Evolutionary conservation across 2,329 filamentous ascomycete genomes (phyloP).

Genomic region (Penicillium freii): DNA sequence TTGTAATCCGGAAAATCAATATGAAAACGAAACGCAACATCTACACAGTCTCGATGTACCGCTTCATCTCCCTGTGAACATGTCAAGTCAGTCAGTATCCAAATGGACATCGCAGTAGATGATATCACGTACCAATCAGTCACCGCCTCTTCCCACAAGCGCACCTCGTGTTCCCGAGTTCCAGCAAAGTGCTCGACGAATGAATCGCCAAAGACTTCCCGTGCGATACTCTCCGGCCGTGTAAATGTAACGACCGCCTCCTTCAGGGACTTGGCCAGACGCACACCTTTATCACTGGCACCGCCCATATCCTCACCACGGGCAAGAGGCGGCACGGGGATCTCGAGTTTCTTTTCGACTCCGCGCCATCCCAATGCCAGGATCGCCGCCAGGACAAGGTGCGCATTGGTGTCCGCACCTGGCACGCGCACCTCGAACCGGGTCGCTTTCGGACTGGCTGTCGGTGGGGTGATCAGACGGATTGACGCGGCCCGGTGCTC

Average conservation of each 20-base stretch:
- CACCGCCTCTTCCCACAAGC: conserved; percentile 91
- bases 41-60: conserved; percentile 75
- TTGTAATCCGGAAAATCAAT: background rate
- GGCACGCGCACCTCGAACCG: conserved; percentile 90
- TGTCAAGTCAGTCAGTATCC: conserved; percentile 22
- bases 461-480: conserved; percentile 84
- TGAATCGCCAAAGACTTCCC: conserved; percentile 88
- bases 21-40: background rate
- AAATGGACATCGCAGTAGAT: background rate
- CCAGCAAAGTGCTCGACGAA: conserved; percentile 97
- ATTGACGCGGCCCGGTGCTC: conserved; percentile 93
- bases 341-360: conserved; percentile 84
- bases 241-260: conserved; percentile 81
- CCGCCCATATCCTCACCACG: conserved; percentile 81
- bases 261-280: conserved; percentile 78
- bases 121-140: conserved; percentile 78
- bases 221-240: conserved; percentile 76
- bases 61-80: conserved; percentile 64
- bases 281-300: conserved; percentile 65
- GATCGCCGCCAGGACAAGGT: conserved; percentile 81
- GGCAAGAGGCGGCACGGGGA: conserved; percentile 76
- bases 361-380: conserved; percentile 87
- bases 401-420: conserved; percentile 90
- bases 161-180: conserved; percentile 85
- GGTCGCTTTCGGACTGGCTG: conserved; percentile 77